Base-by-base conservation (phyloP, 2,329 filamentous ascomycete genomes). In the Cladophialophora immunda region DNA sequence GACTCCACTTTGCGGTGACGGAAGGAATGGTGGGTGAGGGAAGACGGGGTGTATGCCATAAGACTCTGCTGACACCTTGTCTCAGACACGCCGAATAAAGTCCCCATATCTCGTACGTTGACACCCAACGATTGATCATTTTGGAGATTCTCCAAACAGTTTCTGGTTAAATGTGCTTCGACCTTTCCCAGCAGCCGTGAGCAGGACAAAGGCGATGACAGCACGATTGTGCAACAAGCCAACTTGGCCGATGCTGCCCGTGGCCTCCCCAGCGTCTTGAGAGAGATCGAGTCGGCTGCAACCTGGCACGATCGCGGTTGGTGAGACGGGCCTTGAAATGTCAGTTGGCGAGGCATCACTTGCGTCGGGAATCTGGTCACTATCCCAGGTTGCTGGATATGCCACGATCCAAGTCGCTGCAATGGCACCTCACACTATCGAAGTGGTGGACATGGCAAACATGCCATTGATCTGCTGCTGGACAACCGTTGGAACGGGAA, bases 1-100 rank as follows among this genome's bases (percentile, higher is more conserved):
- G 8, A 52, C 27, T 59, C 38, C 29, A 56, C 41, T 17, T 25
- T 61, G 22, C 47, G 45, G 58, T 61, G 47, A 41, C 17, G 29
- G n/a, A 36, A 36, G 17, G 22, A 36, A 54, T 9, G 19, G 25
- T 29, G 22, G 30, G 38, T 29, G 4, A 47, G 17, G 22, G 52
- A 15, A 30, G 22, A 56, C 29, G 53, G 32, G 29, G 38, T 45
- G 52, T 36, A 56, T 45, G 50, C 7, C 32, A 56, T 47, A 45
- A 62, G 52, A 56, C 29, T 45, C 6, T 41, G 52, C 60, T 62
- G 60, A 56, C 60, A 47, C 25, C 58, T 25, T 36, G 55, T 54
- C 30, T 38, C 58, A 61, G 34, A 54, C 27, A 9, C 30, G 32
- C 41, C 41, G 30, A 53, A 25, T 53, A 22, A 8, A 11, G 25